Evolutionary conservation across 2,329 filamentous ascomycete species (phyloP).

Genomic region (Raffaelea albimanens): DNA sequence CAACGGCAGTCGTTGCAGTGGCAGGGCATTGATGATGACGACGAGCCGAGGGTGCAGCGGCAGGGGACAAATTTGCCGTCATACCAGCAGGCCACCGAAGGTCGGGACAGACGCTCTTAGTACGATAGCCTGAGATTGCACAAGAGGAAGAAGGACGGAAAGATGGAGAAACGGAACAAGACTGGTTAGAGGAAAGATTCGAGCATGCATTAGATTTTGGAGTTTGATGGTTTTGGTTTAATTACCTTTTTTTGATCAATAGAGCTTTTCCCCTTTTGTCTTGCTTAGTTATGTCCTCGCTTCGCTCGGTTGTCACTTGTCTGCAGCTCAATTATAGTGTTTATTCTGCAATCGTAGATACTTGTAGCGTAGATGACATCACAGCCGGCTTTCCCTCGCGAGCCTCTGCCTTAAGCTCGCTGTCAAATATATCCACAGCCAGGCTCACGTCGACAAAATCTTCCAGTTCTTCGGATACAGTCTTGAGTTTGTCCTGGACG

Average conservation of each 20-base stretch:
- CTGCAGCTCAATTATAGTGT: too few relatives aligned
- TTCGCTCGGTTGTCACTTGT: too few relatives aligned
- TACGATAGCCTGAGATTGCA: too few relatives aligned
- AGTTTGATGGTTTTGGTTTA: background rate
- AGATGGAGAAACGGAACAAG: background rate
- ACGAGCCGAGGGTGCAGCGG: slow-evolving; percentile 7
- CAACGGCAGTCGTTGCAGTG: background rate
- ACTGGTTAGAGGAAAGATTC: background rate
- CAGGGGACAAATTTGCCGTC: slow-evolving; percentile 4
- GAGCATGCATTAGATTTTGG: background rate
- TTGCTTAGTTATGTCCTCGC: too few relatives aligned
- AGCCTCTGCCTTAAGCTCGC: slow-evolving; percentile 42
- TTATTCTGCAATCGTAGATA: too few relatives aligned
- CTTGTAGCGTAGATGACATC: too few relatives aligned
- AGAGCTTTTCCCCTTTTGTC: too few relatives aligned
- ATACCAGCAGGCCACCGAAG: slow-evolving; percentile 9
- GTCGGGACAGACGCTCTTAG: too few relatives aligned
- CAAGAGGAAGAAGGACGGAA: background rate
- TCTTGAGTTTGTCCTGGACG: slow-evolving; percentile 94
- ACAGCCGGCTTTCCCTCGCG: slow-evolving; percentile 21
- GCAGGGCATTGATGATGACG: too few relatives aligned
- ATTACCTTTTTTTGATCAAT: background rate
- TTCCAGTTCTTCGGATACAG: slow-evolving; percentile 89
- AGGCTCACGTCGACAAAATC: slow-evolving; percentile 89
- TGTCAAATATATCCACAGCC: slow-evolving; percentile 67